phyloP scores from a whole-genome alignment of 176 grass and related monocot genomes.

The Bonia amplexicaulis region DNA sequence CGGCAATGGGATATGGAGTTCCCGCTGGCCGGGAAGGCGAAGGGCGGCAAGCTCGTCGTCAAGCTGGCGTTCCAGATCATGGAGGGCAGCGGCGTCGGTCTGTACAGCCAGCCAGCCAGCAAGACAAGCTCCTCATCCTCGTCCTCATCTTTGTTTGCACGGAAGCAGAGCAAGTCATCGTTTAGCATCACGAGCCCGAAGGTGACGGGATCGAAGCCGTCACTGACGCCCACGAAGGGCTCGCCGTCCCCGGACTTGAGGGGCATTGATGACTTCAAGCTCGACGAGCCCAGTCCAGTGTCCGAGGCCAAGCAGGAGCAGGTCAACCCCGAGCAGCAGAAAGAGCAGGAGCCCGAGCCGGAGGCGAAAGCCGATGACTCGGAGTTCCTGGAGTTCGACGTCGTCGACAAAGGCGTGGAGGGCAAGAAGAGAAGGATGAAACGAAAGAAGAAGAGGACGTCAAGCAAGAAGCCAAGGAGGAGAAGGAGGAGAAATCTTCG shows the following conservation, averaged over 20 bases:
- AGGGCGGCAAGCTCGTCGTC: constrained; percentile 70
- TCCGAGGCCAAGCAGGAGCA: constrained; percentile 18
- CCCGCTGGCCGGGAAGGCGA: constrained; percentile 74
- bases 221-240: constrained; percentile 36
- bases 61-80: constrained; percentile 95
- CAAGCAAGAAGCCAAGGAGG: neutral
- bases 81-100: constrained; percentile 71
- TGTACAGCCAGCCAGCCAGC: constrained; percentile 53
- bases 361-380: constrained; percentile 49
- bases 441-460: neutral
- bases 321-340: neutral
- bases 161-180: constrained; percentile 77
- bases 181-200: constrained; percentile 86
- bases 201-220: constrained; percentile 34
- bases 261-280: constrained; percentile 86
- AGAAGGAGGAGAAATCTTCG: neutral
- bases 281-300: constrained; percentile 51
- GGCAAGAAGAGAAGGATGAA: constrained; percentile 43
- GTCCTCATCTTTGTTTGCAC: constrained; percentile 42
- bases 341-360: neutral
- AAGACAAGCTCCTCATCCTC: constrained; percentile 14
- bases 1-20: constrained; percentile 69
- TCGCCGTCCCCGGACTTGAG: constrained; percentile 44
- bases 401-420: constrained; percentile 84
- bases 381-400: constrained; percentile 79